phyloP scores from a whole-genome alignment of 495 filamentous ascomycete genomes.

The Barbatosphaeria neglecta region DNA sequence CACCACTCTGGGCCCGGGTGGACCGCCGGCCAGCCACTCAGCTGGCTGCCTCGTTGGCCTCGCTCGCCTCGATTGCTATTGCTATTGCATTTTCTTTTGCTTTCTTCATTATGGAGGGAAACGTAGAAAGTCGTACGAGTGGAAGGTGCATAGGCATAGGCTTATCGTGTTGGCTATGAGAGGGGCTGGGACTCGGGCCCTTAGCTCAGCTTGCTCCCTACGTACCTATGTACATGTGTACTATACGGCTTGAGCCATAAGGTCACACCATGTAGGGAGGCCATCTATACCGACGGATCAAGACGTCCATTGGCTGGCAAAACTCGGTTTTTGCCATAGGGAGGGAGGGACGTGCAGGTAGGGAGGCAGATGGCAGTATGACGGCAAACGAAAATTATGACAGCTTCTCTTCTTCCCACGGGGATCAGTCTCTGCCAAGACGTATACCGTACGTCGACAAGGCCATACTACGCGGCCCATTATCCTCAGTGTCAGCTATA shows the following conservation, averaged over 20 bases:
- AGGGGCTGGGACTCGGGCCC: too few species aligned
- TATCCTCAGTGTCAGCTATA: neutral
- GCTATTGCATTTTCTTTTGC: neutral
- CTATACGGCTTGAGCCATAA: too few species aligned
- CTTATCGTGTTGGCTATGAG: too few species aligned
- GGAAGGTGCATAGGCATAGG: too few species aligned
- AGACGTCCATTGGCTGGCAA: neutral
- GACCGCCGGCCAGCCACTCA: neutral
- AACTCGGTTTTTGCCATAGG: neutral
- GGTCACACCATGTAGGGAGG: too few species aligned
- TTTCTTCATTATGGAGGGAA: neutral
- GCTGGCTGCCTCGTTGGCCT: neutral
- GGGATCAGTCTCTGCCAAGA: neutral
- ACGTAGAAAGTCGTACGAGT: too few species aligned
- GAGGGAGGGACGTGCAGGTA: too few species aligned
- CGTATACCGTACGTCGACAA: too few species aligned
- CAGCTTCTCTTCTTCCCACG: neutral
- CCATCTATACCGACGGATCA: too few species aligned
- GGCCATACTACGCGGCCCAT: too few species aligned
- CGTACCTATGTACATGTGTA: too few species aligned
- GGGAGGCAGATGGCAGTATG: neutral
- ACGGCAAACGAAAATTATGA: neutral
- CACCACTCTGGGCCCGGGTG: neutral
- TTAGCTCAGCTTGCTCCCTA: too few species aligned
- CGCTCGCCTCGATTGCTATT: neutral